Base-by-base conservation (phyloP, 805 yeast species). In the Wickerhamomyces xylosicus region DNA sequence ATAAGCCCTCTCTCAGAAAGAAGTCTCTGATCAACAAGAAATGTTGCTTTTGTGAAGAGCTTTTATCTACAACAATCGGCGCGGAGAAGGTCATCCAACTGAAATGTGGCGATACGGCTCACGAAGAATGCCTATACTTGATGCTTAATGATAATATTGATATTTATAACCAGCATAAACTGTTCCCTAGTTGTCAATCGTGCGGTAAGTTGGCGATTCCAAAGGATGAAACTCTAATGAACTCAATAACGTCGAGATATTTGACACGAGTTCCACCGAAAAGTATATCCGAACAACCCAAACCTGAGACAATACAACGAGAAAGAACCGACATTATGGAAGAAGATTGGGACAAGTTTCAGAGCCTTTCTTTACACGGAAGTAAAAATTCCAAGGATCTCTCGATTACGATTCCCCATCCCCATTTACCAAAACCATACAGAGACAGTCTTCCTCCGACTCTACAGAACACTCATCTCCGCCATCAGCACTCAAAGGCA, bases 31-130 rank as follows among this genome's bases (percentile, higher is more conserved):
- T 44, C 14, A 39, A 47, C 34, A 22, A 36, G 3, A 35, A 40
- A 18, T 70, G 76, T 43, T 66, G 67, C 38, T 61, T 69, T 18
- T 70, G 76, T 47, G 62, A 61, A 2, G 75, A 70, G 38, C 47
- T 54, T 2, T 47, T 69, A 3, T 53, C 61, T 14, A 55, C 64
- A 11, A 66, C 59, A 31, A 49, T 70, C 14, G 49, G 47, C 3
- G 41, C 44, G 16, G 76, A 70, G 47, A 54, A 49, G 34, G 45
- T 65, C 13, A 51, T 70, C 20, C 59, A 59, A 31, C 49, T 70
- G 22, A 50, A 47, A 10, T 70, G 76, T 52, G 72, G 71, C 7
- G 70, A 69, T 42, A 53, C 57, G 18, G 57, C 68, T 31, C 76
- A 70, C 44, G 69, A 66, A 33, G 69, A 69, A 38, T 70, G 76